A percentile compares a stretch with the other conserved stretches of the same genome.
Evolutionary conservation across 2,329 filamentous ascomycete species (phyloP).

Genomic region (Zasmidium citrigriseum): DNA sequence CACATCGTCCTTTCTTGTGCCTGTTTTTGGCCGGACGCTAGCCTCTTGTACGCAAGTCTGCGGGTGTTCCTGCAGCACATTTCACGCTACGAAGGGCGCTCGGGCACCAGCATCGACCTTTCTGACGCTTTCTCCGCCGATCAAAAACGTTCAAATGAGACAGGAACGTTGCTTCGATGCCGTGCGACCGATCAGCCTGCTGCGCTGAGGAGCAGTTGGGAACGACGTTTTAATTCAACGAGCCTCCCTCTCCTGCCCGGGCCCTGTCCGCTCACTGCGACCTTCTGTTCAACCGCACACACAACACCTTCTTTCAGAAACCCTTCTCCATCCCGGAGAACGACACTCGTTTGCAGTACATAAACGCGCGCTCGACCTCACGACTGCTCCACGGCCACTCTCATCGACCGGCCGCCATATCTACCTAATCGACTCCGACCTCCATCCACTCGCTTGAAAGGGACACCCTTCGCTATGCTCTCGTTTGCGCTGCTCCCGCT

Average conservation of each 20-base stretch:
- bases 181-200: neutral
- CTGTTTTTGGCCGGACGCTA: neutral
- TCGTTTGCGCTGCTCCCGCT: constrained; percentile 22
- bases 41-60: no score
- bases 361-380: constrained; percentile 7
- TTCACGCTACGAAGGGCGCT: no score
- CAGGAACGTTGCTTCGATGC: neutral
- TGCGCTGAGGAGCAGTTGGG: neutral
- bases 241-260: neutral
- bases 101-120: no score
- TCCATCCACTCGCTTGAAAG: neutral
- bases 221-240: neutral
- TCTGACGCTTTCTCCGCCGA: neutral
- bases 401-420: neutral
- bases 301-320: neutral
- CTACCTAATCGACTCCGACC: neutral
- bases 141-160: constrained; percentile 5
- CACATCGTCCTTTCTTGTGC: neutral
- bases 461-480: constrained; percentile 20
- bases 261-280: neutral
- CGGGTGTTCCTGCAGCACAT: no score
- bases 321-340: neutral
- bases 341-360: constrained; percentile 7
- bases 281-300: neutral
- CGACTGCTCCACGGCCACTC: neutral